Conservation (phyloP, 2,329 filamentous ascomycete genomes). For the Cladobotryum protrusum region DNA sequence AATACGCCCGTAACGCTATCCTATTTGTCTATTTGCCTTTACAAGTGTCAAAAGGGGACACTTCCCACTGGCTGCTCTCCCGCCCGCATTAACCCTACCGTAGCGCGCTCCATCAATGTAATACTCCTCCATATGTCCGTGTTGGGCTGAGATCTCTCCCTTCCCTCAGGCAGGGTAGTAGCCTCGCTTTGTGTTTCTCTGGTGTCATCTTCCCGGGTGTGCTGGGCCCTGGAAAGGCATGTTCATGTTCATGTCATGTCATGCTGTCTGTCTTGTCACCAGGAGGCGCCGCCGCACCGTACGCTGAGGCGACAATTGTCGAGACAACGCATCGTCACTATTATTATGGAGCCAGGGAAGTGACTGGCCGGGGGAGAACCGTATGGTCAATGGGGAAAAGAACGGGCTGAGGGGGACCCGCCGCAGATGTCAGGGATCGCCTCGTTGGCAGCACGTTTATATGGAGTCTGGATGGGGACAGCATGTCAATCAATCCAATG, state of each 20-base stretch:
- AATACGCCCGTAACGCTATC: slow-evolving; percentile 7
- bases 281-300: slow-evolving; percentile 1
- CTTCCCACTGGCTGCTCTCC: slow-evolving; percentile 5
- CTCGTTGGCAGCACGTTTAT: neutral
- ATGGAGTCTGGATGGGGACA: neutral
- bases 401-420: neutral
- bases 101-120: too few relatives aligned
- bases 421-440: neutral
- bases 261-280: slow-evolving; percentile 7
- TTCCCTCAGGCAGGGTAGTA: neutral
- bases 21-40: neutral
- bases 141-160: neutral
- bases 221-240: too few relatives aligned
- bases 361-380: neutral
- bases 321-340: slow-evolving; percentile 11
- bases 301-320: neutral
- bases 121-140: too few relatives aligned
- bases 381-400: neutral
- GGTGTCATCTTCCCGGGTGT: too few relatives aligned
- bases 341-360: slow-evolving; percentile 3
- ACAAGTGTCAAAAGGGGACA: neutral
- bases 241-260: neutral
- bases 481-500: too few relatives aligned
- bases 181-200: neutral
- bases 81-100: too few relatives aligned